Evolutionary conservation across 2,329 filamentous ascomycete species (phyloP), one percentile per base, ranked within the genome.

Genomic region (Aspergillus tubingensis): DNA sequence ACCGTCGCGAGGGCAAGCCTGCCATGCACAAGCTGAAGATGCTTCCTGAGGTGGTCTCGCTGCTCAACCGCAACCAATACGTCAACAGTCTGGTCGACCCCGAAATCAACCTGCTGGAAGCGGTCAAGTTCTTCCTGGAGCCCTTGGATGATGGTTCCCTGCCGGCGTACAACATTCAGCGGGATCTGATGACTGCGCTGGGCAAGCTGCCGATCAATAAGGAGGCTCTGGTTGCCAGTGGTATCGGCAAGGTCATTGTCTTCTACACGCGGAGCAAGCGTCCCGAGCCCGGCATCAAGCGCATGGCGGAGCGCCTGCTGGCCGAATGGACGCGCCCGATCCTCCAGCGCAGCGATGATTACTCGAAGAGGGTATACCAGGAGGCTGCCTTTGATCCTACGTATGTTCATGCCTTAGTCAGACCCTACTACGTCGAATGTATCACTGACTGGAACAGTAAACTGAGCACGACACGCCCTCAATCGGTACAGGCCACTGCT

Each of bases 251-350:
- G 76, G 92, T 99, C 51, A 90, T 97, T 55, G 86, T 96, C 64
- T 99, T 97, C 80, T 99, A 99, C 79, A 97, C 93, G 54, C 93
- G 93, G 78, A 96, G 91, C 81, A 96, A 93, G 80, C 89, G 91
- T 67, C 90, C 93, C 0, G 91, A 98, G 77, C 82, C 89, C 4
- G 85, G 84, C 62, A 97, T 99, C 82, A 97, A 97, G 82, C 88
- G 94, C 67, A 91, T 93, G 79, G 95, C 95, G 0, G 93, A 98
- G 80, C 87, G 91, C 52, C 82, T 98, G n/a, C 83, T 97, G 59
- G 91, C 91, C 59, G 94, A 98, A 74, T 99, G 95, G 95, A 96
- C 92, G 65, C 85, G 95, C 43, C 93, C 94, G 3, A 96, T 99
- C 65, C 83, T 99, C 57, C 94, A 96, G 80, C 88, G 92, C 67